Percentiles rank a stretch among this genome's conserved stretches.
Conservation (phyloP, 345 rosid genomes). For the Lagerstroemia speciosa region DNA sequence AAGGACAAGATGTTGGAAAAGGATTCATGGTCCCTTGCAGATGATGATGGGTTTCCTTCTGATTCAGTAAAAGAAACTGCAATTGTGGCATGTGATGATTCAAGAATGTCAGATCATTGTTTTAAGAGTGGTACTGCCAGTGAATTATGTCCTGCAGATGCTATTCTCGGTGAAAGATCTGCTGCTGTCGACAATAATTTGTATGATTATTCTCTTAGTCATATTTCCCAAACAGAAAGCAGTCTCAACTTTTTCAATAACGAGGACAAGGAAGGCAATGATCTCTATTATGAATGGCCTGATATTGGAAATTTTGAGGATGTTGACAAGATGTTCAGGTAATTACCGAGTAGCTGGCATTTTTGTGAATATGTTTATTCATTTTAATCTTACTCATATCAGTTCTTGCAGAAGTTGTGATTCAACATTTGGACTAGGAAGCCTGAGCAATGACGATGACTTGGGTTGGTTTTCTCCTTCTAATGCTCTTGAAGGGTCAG, state of each 20-base stretch:
- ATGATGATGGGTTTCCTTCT: constrained; percentile 34
- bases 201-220: constrained; percentile 43
- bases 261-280: constrained; percentile 52
- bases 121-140: constrained; percentile 25
- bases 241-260: constrained; percentile 50
- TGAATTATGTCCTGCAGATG: constrained; percentile 33
- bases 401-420: constrained; percentile 62
- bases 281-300: constrained; percentile 70
- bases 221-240: constrained; percentile 35
- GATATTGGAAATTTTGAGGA: constrained; percentile 88
- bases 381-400: not conserved
- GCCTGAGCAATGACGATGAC: constrained; percentile 54
- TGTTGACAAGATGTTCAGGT: constrained; percentile 90
- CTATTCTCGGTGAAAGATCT: constrained; percentile 33
- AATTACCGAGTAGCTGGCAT: not conserved
- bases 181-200: constrained; percentile 24
- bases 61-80: constrained; percentile 34
- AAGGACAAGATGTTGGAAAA: constrained; percentile 47
- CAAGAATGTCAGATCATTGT: constrained; percentile 33
- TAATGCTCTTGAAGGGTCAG: constrained; percentile 43
- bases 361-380: not conserved
- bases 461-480: constrained; percentile 65
- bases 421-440: constrained; percentile 61
- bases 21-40: constrained; percentile 38
- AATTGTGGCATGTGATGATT: constrained; percentile 27